A percentile compares a stretch with the other conserved stretches of the same genome.
Conservation (phyloP, 768 basidiomycete genomes). For the Suillus decipiens region DNA sequence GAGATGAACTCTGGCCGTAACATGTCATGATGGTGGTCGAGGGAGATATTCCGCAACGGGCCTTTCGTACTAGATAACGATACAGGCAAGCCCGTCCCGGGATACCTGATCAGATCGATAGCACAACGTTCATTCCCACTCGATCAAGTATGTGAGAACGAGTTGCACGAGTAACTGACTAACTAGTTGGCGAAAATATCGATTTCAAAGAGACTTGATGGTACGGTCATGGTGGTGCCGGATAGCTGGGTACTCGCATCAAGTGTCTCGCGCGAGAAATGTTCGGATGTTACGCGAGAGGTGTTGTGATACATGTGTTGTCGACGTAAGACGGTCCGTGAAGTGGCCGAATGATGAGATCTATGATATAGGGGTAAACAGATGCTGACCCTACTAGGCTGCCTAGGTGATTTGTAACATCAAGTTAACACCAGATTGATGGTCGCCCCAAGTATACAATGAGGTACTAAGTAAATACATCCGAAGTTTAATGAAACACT, state of each 20-base stretch:
- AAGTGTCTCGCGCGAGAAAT: slow-evolving; percentile 13
- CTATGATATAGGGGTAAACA: background rate
- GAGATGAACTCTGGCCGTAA: slow-evolving; percentile 9
- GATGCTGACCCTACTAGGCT: background rate
- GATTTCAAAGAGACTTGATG: slow-evolving; percentile 1
- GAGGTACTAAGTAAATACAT: background rate
- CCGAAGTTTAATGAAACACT: background rate
- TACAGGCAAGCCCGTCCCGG: slow-evolving; percentile 21
- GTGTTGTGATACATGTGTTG: slow-evolving; percentile 21
- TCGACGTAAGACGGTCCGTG: slow-evolving; percentile 28
- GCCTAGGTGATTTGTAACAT: background rate
- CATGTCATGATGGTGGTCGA: slow-evolving; percentile 24
- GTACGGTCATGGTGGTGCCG: background rate
- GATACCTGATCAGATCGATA: slow-evolving; percentile 19
- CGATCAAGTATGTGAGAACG: slow-evolving; percentile 19
- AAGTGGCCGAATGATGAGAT: slow-evolving; percentile 2
- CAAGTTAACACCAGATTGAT: background rate
- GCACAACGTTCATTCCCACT: slow-evolving; percentile 10
- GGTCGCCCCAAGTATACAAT: slow-evolving; percentile 2
- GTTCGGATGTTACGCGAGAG: slow-evolving; percentile 22
- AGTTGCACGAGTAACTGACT: slow-evolving; percentile 12
- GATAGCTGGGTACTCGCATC: background rate
- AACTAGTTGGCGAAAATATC: slow-evolving; percentile 8
- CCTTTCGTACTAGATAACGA: slow-evolving; percentile 15
- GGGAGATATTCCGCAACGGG: slow-evolving; percentile 19